Percentiles rank a stretch among this genome's conserved stretches.
Evolutionary conservation across 768 basidiomycete genomes (phyloP).

Genomic region (Leucocoprinus birnbaumii): DNA sequence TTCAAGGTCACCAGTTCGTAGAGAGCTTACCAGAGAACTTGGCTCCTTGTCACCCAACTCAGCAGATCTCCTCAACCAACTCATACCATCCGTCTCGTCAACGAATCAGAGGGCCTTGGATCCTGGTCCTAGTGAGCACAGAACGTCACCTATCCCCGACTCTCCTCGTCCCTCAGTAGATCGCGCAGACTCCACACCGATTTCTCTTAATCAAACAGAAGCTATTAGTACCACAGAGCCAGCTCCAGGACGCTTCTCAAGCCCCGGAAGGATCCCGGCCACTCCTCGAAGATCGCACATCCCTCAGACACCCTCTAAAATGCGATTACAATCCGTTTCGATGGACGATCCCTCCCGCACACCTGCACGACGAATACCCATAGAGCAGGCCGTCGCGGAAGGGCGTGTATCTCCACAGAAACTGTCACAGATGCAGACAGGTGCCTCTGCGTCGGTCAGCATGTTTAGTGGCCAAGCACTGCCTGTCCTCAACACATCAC

Average conservation of each 20-base stretch:
- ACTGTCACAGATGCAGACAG: constrained; percentile 27
- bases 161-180: neutral
- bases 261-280: constrained; percentile 19
- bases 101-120: neutral
- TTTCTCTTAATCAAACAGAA: neutral
- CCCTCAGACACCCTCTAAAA: constrained; percentile 23
- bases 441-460: constrained; percentile 14
- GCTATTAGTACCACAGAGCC: neutral
- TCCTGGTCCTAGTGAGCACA: neutral
- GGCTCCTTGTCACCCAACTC: constrained; percentile 64
- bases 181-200: neutral
- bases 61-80: constrained; percentile 22
- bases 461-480: constrained; percentile 4
- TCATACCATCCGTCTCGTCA: constrained; percentile 18
- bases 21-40: constrained; percentile 32
- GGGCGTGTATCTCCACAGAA: constrained; percentile 51
- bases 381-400: constrained; percentile 46
- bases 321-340: constrained; percentile 23
- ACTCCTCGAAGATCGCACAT: constrained; percentile 12
- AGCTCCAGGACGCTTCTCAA: constrained; percentile 16
- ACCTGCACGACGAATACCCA: constrained; percentile 63
- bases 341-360: constrained; percentile 43
- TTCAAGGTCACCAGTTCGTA: constrained; percentile 7
- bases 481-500: constrained; percentile 8
- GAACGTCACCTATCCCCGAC: neutral